phyloP scores from a whole-genome alignment of 139 green algal species.

The Chlorokybus atmophyticus region DNA sequence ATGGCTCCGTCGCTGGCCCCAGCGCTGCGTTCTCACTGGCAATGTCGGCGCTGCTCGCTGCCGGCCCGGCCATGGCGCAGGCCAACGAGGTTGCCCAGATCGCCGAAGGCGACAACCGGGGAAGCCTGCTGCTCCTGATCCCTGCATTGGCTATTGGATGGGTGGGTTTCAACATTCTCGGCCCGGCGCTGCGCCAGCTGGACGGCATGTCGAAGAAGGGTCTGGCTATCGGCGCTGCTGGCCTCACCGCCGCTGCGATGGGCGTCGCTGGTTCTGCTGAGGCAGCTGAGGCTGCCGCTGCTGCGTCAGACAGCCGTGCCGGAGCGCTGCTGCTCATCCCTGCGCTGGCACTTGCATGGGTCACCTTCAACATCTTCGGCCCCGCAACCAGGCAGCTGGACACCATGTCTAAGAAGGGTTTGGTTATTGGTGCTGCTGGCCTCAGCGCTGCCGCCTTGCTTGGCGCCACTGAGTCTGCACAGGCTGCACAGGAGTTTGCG shows the following conservation, averaged over 20 bases:
- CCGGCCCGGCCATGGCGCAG: too few species aligned
- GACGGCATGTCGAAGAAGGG: slow-evolving; percentile 34
- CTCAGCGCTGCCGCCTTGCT: slow-evolving; percentile 7
- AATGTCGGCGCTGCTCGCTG: too few species aligned
- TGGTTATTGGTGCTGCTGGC: slow-evolving; percentile 9
- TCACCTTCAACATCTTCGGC: slow-evolving; percentile 58
- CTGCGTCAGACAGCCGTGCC: too few species aligned
- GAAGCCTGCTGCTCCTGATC: slow-evolving; percentile 4
- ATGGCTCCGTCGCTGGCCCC: too few species aligned
- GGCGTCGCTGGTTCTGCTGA: too few species aligned
- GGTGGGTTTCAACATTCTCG: slow-evolving; percentile 64
- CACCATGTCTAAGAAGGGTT: slow-evolving; percentile 33
- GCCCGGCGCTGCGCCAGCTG: slow-evolving; percentile 45
- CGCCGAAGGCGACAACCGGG: too few species aligned
- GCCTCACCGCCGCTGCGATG: slow-evolving; percentile 9
- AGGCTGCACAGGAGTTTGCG: slow-evolving; percentile 44
- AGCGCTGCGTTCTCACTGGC: too few species aligned
- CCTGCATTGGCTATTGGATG: slow-evolving; percentile 43
- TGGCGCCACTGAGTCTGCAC: too few species aligned
- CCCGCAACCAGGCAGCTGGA: slow-evolving; percentile 46
- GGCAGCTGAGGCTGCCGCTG: too few species aligned
- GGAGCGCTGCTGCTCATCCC: slow-evolving; percentile 5
- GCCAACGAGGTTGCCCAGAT: too few species aligned
- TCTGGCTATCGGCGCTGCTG: slow-evolving; percentile 9
- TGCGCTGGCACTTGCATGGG: slow-evolving; percentile 49